These are phyloP conservation scores for Poteriospumella lacustris DNA, from an alignment of 108 stramenopile genomes.

Conservation along the genomic window DNA sequence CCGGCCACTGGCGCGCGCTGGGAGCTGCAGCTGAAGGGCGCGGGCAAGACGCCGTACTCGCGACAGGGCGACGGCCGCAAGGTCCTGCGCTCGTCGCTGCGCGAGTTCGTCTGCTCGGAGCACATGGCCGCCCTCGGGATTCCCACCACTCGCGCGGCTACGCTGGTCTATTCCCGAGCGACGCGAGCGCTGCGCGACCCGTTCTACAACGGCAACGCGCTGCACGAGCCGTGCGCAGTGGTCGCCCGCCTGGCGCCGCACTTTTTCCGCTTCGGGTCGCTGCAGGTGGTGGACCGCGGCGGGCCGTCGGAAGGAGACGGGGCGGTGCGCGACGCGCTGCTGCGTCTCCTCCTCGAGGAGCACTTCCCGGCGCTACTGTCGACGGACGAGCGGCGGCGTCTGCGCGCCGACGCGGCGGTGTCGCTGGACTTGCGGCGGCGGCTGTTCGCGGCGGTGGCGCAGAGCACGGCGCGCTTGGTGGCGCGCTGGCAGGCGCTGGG, in stretches of 20 bases:
- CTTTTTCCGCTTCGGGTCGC: slow-evolving; percentile 45
- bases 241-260: slow-evolving; percentile 38
- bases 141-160: slow-evolving; percentile 32
- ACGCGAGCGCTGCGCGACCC: slow-evolving; percentile 19
- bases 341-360: too few relatives aligned
- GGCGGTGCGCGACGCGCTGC: too few relatives aligned
- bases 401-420: slow-evolving; percentile 26
- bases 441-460: background rate
- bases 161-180: slow-evolving; percentile 30
- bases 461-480: slow-evolving; percentile 15
- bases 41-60: slow-evolving; percentile 37
- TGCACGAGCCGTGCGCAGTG: slow-evolving; percentile 29
- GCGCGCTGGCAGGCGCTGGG: slow-evolving; percentile 39
- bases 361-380: slow-evolving; percentile 43
- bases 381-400: slow-evolving; percentile 31
- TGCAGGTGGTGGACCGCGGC: slow-evolving; percentile 35
- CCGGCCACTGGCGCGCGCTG: background rate
- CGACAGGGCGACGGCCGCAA: slow-evolving; percentile 39
- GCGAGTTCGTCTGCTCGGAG: slow-evolving; percentile 41
- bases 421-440: too few relatives aligned
- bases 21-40: slow-evolving; percentile 47
- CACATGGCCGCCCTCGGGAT: slow-evolving; percentile 37
- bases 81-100: slow-evolving; percentile 37
- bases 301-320: slow-evolving; percentile 34
- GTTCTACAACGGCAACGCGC: slow-evolving; percentile 17